Conservation (phyloP, 441 rosid species). For the Dalechampia spathulata region DNA sequence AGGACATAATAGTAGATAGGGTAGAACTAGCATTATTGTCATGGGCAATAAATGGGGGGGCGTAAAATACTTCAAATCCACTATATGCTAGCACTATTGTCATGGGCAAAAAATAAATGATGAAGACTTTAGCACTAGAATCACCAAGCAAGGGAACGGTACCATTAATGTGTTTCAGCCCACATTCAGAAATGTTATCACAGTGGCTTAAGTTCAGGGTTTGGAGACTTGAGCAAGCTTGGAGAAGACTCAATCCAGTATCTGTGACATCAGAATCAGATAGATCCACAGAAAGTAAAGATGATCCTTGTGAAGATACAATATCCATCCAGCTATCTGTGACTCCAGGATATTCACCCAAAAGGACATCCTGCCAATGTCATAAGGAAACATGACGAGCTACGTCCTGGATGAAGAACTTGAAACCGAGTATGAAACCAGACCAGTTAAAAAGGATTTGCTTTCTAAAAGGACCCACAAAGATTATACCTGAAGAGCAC, state of each 20-base stretch:
- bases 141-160: too few relatives aligned
- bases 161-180: slow-evolving; percentile 56
- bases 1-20: too few relatives aligned
- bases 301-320: slow-evolving; percentile 76
- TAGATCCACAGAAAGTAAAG: slow-evolving; percentile 81
- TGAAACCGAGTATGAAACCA: too few relatives aligned
- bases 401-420: too few relatives aligned
- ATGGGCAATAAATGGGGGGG: too few relatives aligned
- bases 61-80: too few relatives aligned
- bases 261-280: slow-evolving; percentile 71
- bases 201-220: slow-evolving; percentile 58
- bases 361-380: slow-evolving; percentile 51
- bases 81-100: too few relatives aligned
- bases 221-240: slow-evolving; percentile 51
- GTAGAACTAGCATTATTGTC: too few relatives aligned
- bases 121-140: too few relatives aligned
- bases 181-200: slow-evolving; percentile 54
- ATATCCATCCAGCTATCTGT: slow-evolving; percentile 80
- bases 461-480: not conserved
- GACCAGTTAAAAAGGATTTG: not conserved
- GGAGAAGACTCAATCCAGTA: slow-evolving; percentile 53
- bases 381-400: slow-evolving; percentile 3
- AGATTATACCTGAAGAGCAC: slow-evolving; percentile 79
- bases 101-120: too few relatives aligned
- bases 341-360: slow-evolving; percentile 73